Percentiles rank a stretch among this genome's conserved stretches.
Conservation (phyloP, 2,329 filamentous ascomycete genomes). For the Septoria petroselini region DNA sequence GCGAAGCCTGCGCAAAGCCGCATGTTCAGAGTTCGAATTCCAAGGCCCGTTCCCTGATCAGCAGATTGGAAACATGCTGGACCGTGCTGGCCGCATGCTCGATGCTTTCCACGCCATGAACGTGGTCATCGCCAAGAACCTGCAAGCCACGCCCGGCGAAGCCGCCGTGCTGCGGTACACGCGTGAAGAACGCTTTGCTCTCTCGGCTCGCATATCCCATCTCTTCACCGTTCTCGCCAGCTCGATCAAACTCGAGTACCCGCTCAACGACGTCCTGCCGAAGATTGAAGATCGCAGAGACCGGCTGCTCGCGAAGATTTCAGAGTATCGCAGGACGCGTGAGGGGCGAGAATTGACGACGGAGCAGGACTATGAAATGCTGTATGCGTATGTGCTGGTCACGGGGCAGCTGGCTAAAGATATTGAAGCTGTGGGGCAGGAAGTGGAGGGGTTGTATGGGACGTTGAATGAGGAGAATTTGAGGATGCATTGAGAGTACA, state of each 20-base stretch:
- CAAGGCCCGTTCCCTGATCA: constrained; percentile 78
- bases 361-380: constrained; percentile 80
- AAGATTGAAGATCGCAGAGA: constrained; percentile 79
- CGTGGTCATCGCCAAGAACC: constrained; percentile 78
- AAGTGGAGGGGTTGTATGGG: constrained; percentile 56
- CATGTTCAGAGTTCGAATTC: constrained; percentile 83
- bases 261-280: constrained; percentile 82
- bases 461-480: constrained; percentile 60
- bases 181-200: constrained; percentile 68
- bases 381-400: constrained; percentile 81
- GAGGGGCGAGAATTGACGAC: constrained; percentile 51
- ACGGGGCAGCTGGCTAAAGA: constrained; percentile 50
- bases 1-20: constrained; percentile 68
- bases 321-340: constrained; percentile 74
- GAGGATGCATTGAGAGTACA: constrained; percentile 53
- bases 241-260: constrained; percentile 91
- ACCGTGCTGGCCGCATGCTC: constrained; percentile 76
- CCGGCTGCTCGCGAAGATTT: constrained; percentile 78
- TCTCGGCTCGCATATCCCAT: constrained; percentile 89
- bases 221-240: constrained; percentile 81
- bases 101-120: constrained; percentile 97
- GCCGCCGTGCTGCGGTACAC: constrained; percentile 77
- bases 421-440: constrained; percentile 32
- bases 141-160: constrained; percentile 73
- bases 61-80: constrained; percentile 70